Evolutionary conservation across 805 yeast genomes (phyloP).

Genomic region (Ogataea methylovora): DNA sequence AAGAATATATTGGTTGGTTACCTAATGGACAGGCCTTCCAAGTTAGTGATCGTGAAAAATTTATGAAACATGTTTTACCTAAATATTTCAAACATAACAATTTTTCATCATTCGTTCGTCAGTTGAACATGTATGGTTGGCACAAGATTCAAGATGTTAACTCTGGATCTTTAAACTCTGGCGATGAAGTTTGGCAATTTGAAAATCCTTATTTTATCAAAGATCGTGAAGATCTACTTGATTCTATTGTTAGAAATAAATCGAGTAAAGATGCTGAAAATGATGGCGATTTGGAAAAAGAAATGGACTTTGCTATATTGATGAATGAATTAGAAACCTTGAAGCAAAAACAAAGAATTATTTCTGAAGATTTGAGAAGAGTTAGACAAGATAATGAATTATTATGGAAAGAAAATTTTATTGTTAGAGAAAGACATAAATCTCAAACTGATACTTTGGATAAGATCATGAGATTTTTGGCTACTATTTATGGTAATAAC

Average conservation of each 20-base stretch:
- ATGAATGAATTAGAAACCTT: slow-evolving; percentile 68
- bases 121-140: slow-evolving; percentile 98
- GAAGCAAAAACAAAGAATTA: slow-evolving; percentile 69
- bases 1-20: slow-evolving; percentile 73
- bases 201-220: slow-evolving; percentile 70
- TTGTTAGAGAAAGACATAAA: slow-evolving; percentile 78
- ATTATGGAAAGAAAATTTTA: slow-evolving; percentile 83
- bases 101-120: slow-evolving; percentile 93
- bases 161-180: slow-evolving; percentile 57
- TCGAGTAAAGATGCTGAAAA: slow-evolving; percentile 34
- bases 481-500: slow-evolving; percentile 69
- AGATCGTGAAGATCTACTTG: slow-evolving; percentile 79
- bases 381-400: slow-evolving; percentile 82
- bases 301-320: slow-evolving; percentile 43
- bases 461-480: slow-evolving; percentile 78
- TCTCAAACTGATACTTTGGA: slow-evolving; percentile 84
- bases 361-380: slow-evolving; percentile 77
- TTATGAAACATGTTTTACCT: slow-evolving; percentile 80
- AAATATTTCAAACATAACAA: slow-evolving; percentile 92
- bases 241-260: slow-evolving; percentile 73
- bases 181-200: slow-evolving; percentile 86
- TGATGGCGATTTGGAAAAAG: slow-evolving; percentile 28
- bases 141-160: slow-evolving; percentile 93
- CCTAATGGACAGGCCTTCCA: slow-evolving; percentile 80
- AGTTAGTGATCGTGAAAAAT: slow-evolving; percentile 75